Evolutionary conservation across 148 eudicot species (phyloP).

Genomic region (Rheum nobile): DNA sequence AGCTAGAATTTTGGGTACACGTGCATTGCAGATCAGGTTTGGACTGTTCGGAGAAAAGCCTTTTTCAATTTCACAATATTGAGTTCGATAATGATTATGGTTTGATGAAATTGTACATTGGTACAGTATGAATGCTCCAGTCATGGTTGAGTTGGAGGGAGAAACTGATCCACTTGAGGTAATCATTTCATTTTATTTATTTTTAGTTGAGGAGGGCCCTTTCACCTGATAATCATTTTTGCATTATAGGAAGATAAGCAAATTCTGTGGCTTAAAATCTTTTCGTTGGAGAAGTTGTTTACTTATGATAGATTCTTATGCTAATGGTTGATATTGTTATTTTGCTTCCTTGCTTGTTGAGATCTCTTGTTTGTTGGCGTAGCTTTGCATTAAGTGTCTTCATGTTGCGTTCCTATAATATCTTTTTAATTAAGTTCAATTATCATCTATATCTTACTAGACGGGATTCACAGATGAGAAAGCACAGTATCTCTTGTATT

Average conservation of each 20-base stretch:
- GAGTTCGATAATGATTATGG: neutral
- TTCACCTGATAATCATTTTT: neutral
- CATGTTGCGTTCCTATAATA: neutral
- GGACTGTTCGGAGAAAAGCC: neutral
- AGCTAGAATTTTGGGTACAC: slow-evolving; percentile 53
- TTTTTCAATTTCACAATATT: neutral
- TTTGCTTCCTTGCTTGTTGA: neutral
- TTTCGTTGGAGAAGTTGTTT: neutral
- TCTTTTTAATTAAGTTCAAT: no score
- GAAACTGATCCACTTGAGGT: slow-evolving; percentile 73
- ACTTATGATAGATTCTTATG: neutral
- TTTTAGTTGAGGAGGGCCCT: neutral
- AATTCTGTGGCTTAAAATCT: neutral
- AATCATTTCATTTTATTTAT: neutral
- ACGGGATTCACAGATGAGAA: neutral
- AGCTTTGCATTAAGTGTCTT: neutral
- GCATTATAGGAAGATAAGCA: neutral
- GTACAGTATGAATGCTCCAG: slow-evolving; percentile 64
- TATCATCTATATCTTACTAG: neutral
- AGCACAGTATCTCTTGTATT: no score
- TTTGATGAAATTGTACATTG: neutral
- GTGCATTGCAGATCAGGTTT: slow-evolving; percentile 63
- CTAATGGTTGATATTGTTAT: neutral
- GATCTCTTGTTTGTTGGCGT: neutral
- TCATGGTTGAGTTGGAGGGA: slow-evolving; percentile 61